Percentiles rank a stretch among this genome's conserved stretches.
phyloP scores from a whole-genome alignment of 768 basidiomycete species.

The Hericium erinaceus region DNA sequence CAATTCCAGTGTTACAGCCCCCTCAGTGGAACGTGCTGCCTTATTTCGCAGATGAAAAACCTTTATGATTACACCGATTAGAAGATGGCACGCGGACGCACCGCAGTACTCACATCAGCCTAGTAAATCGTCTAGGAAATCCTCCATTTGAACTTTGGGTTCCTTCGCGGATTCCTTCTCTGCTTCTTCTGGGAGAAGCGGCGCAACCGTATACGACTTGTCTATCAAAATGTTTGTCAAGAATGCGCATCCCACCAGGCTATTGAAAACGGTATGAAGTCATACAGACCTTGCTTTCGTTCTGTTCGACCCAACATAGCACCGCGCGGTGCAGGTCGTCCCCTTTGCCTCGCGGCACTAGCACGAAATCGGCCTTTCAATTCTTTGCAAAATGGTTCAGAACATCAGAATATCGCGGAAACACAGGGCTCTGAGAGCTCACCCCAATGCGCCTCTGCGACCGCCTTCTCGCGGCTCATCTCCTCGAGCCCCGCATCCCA shows the following conservation, averaged over 20 bases:
- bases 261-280: neutral
- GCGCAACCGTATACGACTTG: neutral
- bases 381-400: neutral
- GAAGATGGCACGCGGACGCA: neutral
- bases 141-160: conserved; percentile 55
- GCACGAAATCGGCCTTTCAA: neutral
- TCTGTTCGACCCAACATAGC: neutral
- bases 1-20: no score
- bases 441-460: conserved; percentile 70
- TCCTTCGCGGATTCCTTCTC: conserved; percentile 24
- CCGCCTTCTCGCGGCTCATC: conserved; percentile 58
- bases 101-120: conserved; percentile 16
- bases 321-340: neutral
- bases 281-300: neutral
- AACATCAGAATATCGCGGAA: neutral
- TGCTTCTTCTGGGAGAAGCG: neutral
- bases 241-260: neutral
- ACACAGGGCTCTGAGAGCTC: neutral
- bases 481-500: conserved; percentile 64
- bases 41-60: neutral
- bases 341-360: neutral
- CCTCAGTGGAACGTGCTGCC: no score
- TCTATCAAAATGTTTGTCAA: neutral
- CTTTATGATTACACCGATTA: neutral
- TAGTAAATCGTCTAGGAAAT: conserved; percentile 60